Conservation (phyloP, 495 filamentous ascomycete species). For the Apodospora peruviana region DNA sequence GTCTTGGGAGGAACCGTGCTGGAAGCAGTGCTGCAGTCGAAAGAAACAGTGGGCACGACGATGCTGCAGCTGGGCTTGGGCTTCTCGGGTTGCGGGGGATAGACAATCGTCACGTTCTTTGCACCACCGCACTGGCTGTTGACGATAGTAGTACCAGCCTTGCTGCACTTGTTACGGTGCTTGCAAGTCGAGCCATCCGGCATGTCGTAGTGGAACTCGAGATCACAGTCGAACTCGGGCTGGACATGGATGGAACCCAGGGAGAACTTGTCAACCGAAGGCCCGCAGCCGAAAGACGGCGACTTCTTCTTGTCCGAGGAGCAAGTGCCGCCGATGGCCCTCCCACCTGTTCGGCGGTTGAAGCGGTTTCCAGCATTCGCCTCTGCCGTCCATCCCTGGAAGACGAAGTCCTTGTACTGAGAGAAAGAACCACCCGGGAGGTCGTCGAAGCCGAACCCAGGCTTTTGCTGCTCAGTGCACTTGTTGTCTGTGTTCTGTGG, state of each 20-base stretch:
- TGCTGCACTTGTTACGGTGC: conserved; percentile 59
- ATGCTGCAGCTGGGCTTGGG: conserved; percentile 57
- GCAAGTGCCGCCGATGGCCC: conserved; percentile 62
- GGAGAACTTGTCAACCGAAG: conserved; percentile 59
- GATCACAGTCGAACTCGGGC: conserved; percentile 64
- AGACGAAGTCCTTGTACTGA: conserved; percentile 65
- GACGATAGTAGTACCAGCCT: conserved; percentile 58
- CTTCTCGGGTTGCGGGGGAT: conserved; percentile 52
- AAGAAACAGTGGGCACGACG: conserved; percentile 70
- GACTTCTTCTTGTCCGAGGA: conserved; percentile 37
- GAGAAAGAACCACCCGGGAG: conserved; percentile 58
- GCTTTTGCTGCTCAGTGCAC: conserved; percentile 59
- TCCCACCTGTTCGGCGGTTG: conserved; percentile 39
- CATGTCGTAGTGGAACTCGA: conserved; percentile 83
- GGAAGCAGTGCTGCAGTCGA: conserved; percentile 63
- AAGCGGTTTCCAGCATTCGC: conserved; percentile 47
- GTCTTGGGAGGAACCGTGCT: conserved; percentile 28
- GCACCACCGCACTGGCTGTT: conserved; percentile 93
- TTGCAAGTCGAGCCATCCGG: conserved; percentile 72
- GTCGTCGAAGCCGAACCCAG: conserved; percentile 66
- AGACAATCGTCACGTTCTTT: conserved; percentile 67
- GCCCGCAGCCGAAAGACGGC: conserved; percentile 55
- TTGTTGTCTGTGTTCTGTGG: conserved; percentile 72
- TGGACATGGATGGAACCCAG: conserved; percentile 66
- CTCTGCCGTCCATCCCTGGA: conserved; percentile 64